Conservation (phyloP, 75 land plant species). For the Pinus tabuliformis region DNA sequence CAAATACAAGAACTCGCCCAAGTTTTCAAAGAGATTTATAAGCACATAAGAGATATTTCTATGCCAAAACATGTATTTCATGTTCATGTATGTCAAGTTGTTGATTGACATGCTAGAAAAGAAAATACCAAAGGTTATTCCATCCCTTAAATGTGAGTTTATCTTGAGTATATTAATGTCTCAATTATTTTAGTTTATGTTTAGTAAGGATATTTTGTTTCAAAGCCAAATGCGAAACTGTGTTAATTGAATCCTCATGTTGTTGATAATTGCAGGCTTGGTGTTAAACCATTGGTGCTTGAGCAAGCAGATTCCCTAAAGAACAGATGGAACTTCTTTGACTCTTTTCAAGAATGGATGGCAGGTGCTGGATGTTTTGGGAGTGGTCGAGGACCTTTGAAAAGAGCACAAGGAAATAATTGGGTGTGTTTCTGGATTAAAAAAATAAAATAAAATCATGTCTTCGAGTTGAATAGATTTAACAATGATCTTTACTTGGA, state of each 20-base stretch:
- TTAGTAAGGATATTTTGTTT: neutral
- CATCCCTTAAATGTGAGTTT: no score
- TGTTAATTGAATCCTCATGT: neutral
- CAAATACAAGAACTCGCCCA: no score
- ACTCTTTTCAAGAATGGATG: constrained; percentile 84
- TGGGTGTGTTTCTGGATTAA: constrained; percentile 42
- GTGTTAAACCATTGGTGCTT: constrained; percentile 59
- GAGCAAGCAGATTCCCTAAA: constrained; percentile 69
- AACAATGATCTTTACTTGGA: neutral
- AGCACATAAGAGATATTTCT: no score
- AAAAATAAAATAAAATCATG: no score
- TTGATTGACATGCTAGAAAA: no score
- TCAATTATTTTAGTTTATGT: neutral
- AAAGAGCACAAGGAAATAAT: constrained; percentile 43
- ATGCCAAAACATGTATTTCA: no score
- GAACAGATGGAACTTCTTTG: constrained; percentile 76
- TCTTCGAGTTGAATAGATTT: neutral
- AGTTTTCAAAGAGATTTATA: no score
- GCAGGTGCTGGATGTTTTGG: constrained; percentile 70
- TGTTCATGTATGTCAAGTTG: no score
- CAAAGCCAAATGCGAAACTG: neutral
- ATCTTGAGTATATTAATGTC: neutral
- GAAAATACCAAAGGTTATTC: no score
- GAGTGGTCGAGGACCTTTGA: constrained; percentile 63
- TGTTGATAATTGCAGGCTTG: no score